These are phyloP conservation scores for Phytopythium helicoides DNA, from an alignment of 352 stramenopile genomes.

Conservation along the genomic window DNA sequence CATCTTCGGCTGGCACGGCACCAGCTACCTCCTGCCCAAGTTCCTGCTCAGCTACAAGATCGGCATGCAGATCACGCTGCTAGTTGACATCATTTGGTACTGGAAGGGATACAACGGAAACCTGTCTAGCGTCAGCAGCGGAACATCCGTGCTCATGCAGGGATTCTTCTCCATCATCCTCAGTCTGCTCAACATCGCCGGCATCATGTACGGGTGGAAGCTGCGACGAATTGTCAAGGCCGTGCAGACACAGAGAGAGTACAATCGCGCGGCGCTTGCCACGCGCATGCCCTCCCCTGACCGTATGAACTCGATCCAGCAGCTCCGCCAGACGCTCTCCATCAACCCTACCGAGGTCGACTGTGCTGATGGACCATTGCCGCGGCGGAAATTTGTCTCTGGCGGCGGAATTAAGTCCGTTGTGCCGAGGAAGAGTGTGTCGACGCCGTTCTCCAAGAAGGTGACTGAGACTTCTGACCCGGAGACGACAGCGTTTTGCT, in stretches of 20 bases:
- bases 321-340: constrained; percentile 48
- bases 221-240: constrained; percentile 84
- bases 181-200: constrained; percentile 72
- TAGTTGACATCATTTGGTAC: constrained; percentile 88
- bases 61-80: constrained; percentile 83
- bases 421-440: constrained; percentile 21
- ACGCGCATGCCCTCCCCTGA: constrained; percentile 70
- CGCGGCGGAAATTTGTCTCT: constrained; percentile 46
- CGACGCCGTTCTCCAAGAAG: constrained; percentile 5
- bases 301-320: constrained; percentile 38
- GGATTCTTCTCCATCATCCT: constrained; percentile 83
- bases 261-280: constrained; percentile 69
- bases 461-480: constrained; percentile 7
- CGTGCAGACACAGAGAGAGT: constrained; percentile 79
- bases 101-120: constrained; percentile 85
- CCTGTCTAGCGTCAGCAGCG: constrained; percentile 68
- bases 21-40: constrained; percentile 83
- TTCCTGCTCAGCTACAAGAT: constrained; percentile 90
- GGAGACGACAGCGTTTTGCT: constrained; percentile 44
- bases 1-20: constrained; percentile 86
- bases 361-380: constrained; percentile 28
- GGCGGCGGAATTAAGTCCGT: constrained; percentile 18
- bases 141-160: constrained; percentile 83
- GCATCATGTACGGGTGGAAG: constrained; percentile 87
- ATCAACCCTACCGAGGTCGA: constrained; percentile 54